phyloP scores from a whole-genome alignment of 1,284 basidiomycete genomes.

The Papiliotrema laurentii region DNA sequence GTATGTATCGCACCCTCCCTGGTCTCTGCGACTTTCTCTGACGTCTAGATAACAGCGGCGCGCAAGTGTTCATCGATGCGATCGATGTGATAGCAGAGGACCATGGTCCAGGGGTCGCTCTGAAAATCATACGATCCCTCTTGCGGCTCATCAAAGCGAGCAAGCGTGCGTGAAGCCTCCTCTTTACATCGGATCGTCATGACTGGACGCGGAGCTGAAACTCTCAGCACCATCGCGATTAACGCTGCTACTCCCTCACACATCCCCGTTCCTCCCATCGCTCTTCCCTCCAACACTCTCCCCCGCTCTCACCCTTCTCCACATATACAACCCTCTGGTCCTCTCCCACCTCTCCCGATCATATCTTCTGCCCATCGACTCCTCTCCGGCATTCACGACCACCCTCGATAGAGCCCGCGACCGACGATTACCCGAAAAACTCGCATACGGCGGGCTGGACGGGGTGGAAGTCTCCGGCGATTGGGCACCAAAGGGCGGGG shows the following conservation, averaged over 20 bases:
- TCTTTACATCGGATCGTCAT: neutral
- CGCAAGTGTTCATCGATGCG: slow-evolving; percentile 42
- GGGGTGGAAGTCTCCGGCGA: slow-evolving; percentile 13
- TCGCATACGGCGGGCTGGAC: slow-evolving; percentile 22
- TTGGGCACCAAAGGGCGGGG: slow-evolving; percentile 13
- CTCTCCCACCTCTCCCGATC: slow-evolving; percentile 60
- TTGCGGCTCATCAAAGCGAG: slow-evolving; percentile 15
- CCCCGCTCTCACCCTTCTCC: slow-evolving; percentile 60
- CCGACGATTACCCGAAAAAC: slow-evolving; percentile 17
- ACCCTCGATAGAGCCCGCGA: slow-evolving; percentile 28
- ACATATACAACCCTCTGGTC: slow-evolving; percentile 62
- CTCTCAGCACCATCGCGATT: slow-evolving; percentile 60
- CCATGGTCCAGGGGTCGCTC: slow-evolving; percentile 14
- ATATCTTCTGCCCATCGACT: slow-evolving; percentile 60
- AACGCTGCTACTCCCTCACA: slow-evolving; percentile 59
- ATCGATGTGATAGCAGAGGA: slow-evolving; percentile 41
- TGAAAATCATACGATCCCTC: slow-evolving; percentile 27
- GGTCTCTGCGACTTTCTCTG: too few relatives aligned
- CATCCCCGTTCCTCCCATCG: slow-evolving; percentile 55
- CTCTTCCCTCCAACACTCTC: slow-evolving; percentile 63
- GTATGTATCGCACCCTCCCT: slow-evolving; percentile 11
- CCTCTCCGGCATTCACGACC: slow-evolving; percentile 27
- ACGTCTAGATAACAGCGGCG: slow-evolving; percentile 14
- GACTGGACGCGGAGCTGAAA: neutral
- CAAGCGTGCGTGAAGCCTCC: slow-evolving; percentile 17